A percentile compares a stretch with the other conserved stretches of the same genome.
Evolutionary conservation across 257 asterid species (phyloP).

Genomic region (Nicotiana sylvestris): DNA sequence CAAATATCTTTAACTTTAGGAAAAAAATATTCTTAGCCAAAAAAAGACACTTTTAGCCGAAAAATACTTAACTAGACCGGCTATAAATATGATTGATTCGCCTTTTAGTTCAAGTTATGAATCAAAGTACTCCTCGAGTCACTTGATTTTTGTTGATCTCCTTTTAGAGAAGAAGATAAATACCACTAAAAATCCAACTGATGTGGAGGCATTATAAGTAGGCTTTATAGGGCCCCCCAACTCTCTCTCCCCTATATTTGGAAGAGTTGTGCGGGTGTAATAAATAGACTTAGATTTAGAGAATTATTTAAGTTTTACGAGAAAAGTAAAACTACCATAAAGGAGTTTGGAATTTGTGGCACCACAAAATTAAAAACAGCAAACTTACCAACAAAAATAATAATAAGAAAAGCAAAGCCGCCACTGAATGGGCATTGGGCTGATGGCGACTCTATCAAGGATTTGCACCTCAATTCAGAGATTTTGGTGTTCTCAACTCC

Average conservation of each 20-base stretch:
- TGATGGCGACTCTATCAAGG: not conserved
- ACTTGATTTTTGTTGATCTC: not conserved
- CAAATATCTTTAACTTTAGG: too few species aligned
- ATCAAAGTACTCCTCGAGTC: too few species aligned
- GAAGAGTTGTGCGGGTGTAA: too few species aligned
- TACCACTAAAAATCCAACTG: not conserved
- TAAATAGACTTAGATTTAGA: too few species aligned
- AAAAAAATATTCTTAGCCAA: too few species aligned
- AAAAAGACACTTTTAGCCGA: too few species aligned
- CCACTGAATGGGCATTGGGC: not conserved
- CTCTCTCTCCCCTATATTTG: too few species aligned
- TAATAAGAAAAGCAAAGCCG: not conserved
- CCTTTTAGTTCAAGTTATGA: not conserved
- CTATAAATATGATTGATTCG: too few species aligned
- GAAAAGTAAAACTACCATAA: not conserved
- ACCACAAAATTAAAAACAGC: not conserved
- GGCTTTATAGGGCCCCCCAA: not conserved
- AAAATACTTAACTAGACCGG: too few species aligned
- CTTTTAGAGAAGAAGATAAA: not conserved
- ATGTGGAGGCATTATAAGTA: not conserved
- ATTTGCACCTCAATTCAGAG: not conserved
- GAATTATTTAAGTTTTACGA: too few species aligned
- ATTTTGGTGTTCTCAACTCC: too few species aligned
- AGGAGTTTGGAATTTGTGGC: slow-evolving; percentile 3
- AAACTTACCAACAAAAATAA: not conserved